phyloP scores from a whole-genome alignment of 129 eudicot genomes.

The Saussurea involucrata region DNA sequence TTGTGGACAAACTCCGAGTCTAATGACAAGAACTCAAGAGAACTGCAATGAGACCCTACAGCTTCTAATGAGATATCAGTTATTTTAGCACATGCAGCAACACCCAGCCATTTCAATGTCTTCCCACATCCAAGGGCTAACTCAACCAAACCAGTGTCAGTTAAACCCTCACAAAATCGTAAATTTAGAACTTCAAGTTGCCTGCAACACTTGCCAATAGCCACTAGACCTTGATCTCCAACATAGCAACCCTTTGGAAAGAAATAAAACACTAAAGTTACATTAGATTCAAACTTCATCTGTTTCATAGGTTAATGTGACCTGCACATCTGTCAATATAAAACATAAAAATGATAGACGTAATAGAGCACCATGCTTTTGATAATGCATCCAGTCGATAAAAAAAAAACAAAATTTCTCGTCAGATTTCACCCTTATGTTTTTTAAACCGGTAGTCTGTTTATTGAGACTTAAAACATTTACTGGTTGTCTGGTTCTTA shows the following conservation, averaged over 20 bases:
- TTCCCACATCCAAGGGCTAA: slow-evolving; percentile 67
- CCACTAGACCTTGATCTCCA: slow-evolving; percentile 83
- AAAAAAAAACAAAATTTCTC: too few species aligned
- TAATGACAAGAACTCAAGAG: slow-evolving; percentile 60
- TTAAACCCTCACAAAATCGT: slow-evolving; percentile 89
- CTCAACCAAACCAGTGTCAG: slow-evolving; percentile 68
- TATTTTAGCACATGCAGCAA: slow-evolving; percentile 89
- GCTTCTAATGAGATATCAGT: slow-evolving; percentile 83
- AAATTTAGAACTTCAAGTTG: slow-evolving; percentile 74
- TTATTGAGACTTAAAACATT: neutral
- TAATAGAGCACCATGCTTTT: neutral
- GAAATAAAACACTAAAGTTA: slow-evolving; percentile 15
- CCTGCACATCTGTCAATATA: neutral
- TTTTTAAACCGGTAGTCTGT: neutral
- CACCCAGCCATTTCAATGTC: slow-evolving; percentile 78
- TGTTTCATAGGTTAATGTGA: neutral
- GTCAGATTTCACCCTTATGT: neutral
- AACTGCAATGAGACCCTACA: slow-evolving; percentile 75
- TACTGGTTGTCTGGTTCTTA: neutral
- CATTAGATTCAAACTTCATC: slow-evolving; percentile 6
- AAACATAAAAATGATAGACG: neutral
- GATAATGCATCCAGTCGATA: neutral
- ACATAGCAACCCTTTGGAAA: slow-evolving; percentile 73
- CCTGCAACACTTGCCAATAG: slow-evolving; percentile 74
- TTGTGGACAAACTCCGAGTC: slow-evolving; percentile 76